Base-by-base conservation (phyloP, 208 protist species). In the Trypanosoma mega region DNA sequence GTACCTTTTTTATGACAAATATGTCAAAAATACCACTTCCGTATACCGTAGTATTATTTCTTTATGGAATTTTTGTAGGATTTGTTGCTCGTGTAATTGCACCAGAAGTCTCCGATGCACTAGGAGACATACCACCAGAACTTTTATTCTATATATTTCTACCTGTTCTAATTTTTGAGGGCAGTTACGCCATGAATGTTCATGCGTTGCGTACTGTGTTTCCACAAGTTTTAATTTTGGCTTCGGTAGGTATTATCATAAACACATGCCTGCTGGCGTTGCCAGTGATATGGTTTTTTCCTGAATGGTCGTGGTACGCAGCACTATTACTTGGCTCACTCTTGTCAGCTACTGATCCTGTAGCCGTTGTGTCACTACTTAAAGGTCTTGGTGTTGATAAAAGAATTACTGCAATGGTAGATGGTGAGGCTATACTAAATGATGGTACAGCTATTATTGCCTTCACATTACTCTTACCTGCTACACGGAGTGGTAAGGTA, bases 401-500 rank as follows among this genome's bases (percentile, higher is more conserved):
- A 54, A 68, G 61, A 41, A 70, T 94, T 30, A 92, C 80, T 7
- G 86, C 87, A 30, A 66, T 96, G 70, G 74, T 96, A 58, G 87
- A 94, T 52, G 88, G 86, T 41, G 91, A 96, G 68, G 68, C 85
- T 16, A 76, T 96, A 46, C 78, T 96, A 77, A 96, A 96, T 70
- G 91, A 96, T 49, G 86, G 87, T 46, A 91, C 87, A 11, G 85
- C 91, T n/a, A 96, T 96, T 31, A 93, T 96, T 49, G 33, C 84
- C 27, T 96, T 86, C 43, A 81, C 39, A 44, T 54, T 96, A 46
- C 65, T 96, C 16, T 80, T 94, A 39, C 80, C 77, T 11, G 83
- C 82, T 14, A 85, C 80, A 31, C 34, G 66, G 41, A 57, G 20
- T 18, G 76, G 81, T 41, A 34, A 44, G 31, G 37, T 82, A 47